A percentile compares a stretch with the other conserved stretches of the same genome.
These are phyloP conservation scores for Ceratocystis cubensis DNA, from an alignment of 2,329 filamentous ascomycete genomes.

Conservation along the genomic window DNA sequence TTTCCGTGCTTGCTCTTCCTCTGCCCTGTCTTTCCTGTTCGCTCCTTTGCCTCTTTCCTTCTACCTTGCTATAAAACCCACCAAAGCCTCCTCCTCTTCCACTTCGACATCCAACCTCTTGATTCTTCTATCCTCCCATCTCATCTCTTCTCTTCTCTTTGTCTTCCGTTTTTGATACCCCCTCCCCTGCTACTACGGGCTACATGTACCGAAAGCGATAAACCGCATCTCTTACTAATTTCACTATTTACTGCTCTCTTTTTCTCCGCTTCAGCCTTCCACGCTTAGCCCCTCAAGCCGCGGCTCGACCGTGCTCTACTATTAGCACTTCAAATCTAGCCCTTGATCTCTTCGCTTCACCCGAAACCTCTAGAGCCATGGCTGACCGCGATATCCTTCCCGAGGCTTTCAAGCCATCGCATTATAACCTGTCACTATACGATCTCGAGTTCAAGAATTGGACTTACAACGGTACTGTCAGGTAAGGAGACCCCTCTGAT, in stretches of 20 bases:
- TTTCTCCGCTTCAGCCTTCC: slow-evolving; percentile 7
- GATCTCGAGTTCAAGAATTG: slow-evolving; percentile 63
- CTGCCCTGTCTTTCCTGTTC: neutral
- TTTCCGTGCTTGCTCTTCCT: too few relatives aligned
- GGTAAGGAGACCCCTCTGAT: slow-evolving; percentile 30
- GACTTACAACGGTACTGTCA: slow-evolving; percentile 72
- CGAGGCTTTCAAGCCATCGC: slow-evolving; percentile 58
- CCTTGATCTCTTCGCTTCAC: slow-evolving; percentile 21
- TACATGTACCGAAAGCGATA: neutral
- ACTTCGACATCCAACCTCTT: neutral
- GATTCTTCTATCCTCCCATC: neutral
- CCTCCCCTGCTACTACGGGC: neutral
- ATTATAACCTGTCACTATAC: slow-evolving; percentile 73
- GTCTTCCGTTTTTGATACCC: neutral
- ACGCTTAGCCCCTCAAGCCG: slow-evolving; percentile 17
- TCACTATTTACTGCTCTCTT: neutral
- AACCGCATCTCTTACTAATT: neutral
- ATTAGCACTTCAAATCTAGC: slow-evolving; percentile 24
- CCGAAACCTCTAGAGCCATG: slow-evolving; percentile 31
- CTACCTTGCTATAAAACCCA: neutral
- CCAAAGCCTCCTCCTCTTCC: neutral
- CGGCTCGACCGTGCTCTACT: slow-evolving; percentile 23
- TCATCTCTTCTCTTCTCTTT: neutral
- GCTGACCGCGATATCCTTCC: slow-evolving; percentile 51
- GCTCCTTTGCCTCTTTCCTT: neutral